A percentile compares a stretch with the other conserved stretches of the same genome.
Conservation (phyloP, 2,329 filamentous ascomycete genomes). For the Geosmithia flava region DNA sequence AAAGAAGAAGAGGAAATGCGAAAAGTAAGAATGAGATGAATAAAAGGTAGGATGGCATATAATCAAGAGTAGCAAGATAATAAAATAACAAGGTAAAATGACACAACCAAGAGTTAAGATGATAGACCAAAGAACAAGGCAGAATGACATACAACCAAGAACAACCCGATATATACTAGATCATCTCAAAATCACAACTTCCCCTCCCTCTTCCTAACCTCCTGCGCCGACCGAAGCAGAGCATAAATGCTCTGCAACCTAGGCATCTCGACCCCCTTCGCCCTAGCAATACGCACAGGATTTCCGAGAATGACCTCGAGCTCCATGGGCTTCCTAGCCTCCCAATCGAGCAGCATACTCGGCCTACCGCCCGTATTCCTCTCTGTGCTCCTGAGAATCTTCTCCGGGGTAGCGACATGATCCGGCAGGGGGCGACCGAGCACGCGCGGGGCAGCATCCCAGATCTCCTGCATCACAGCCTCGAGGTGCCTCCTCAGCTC, state of each 20-base stretch:
- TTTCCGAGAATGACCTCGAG: conserved; percentile 63
- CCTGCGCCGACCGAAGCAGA: conserved; percentile 48
- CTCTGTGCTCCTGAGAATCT: conserved; percentile 49
- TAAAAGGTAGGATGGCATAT: too few species aligned
- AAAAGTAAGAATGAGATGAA: too few species aligned
- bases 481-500: conserved; percentile 50
- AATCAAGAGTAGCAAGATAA: too few species aligned
- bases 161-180: too few species aligned
- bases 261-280: conserved; percentile 51
- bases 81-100: too few species aligned
- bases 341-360: conserved; percentile 62
- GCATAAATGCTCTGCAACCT: conserved; percentile 56
- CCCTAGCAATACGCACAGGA: conserved; percentile 51
- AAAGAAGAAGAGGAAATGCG: too few species aligned
- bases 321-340: conserved; percentile 52
- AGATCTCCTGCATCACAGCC: conserved; percentile 59
- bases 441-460: conserved; percentile 49
- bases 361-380: conserved; percentile 51
- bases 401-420: conserved; percentile 46
- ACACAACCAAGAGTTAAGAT: too few species aligned
- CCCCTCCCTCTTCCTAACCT: conserved; percentile 28
- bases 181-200: conserved; percentile 27
- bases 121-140: too few species aligned
- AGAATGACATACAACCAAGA: too few species aligned
- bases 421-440: conserved; percentile 48